A percentile compares a stretch with the other conserved stretches of the same genome.
These are phyloP conservation scores for Xylariaceae sp. DNA, from an alignment of 2,329 filamentous ascomycete genomes.

Conservation along the genomic window DNA sequence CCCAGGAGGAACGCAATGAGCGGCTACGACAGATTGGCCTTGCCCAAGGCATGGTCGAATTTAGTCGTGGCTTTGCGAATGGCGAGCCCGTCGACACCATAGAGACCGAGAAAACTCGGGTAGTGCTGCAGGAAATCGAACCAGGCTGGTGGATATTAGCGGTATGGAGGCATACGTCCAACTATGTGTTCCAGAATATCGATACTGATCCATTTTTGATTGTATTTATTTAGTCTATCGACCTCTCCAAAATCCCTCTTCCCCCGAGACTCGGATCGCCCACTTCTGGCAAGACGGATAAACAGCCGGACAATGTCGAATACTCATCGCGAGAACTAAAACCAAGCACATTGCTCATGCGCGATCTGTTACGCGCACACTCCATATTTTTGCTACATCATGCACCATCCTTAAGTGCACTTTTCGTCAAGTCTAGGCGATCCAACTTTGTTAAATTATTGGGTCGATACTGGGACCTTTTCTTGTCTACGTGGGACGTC, in stretches of 20 bases:
- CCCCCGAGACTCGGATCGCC: conserved; percentile 59
- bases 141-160: conserved; percentile 94
- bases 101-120: conserved; percentile 87
- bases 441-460: conserved; percentile 75
- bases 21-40: conserved; percentile 91
- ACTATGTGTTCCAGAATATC: background rate
- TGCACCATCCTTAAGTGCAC: conserved; percentile 71
- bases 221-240: conserved; percentile 69
- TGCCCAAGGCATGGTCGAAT: conserved; percentile 95
- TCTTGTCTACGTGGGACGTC: conserved; percentile 80
- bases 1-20: conserved; percentile 78
- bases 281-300: conserved; percentile 42
- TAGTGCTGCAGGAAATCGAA: conserved; percentile 87
- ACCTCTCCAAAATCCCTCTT: conserved; percentile 75
- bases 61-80: conserved; percentile 85
- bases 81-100: conserved; percentile 80
- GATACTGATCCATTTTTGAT: conserved; percentile 23
- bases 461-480: conserved; percentile 80
- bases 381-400: conserved; percentile 88
- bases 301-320: conserved; percentile 63
- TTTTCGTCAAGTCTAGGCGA: conserved; percentile 71
- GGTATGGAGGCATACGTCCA: conserved; percentile 56
- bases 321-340: conserved; percentile 93
- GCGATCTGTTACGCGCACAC: conserved; percentile 84
- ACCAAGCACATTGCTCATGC: conserved; percentile 76